Conservation (phyloP, 805 yeast genomes). For the Dipodascopsis uninucleata region DNA sequence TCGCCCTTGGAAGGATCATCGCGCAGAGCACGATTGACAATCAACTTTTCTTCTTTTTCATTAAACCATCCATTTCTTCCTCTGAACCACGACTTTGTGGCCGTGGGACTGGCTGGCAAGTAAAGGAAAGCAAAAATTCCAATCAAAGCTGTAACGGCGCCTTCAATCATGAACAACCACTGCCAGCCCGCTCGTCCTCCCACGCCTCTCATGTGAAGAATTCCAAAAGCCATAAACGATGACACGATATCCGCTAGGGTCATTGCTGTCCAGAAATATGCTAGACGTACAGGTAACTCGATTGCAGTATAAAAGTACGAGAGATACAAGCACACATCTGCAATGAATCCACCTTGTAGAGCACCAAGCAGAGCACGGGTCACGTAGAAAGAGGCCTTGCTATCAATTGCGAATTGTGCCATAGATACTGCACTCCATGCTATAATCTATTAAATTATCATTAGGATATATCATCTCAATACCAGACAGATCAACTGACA, state of each 20-base stretch:
- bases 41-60: conserved; percentile 52
- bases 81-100: conserved; percentile 49
- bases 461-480: too few relatives aligned
- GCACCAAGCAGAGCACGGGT: conserved; percentile 53
- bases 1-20: conserved; percentile 68
- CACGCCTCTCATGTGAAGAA: conserved; percentile 47
- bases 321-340: conserved; percentile 55
- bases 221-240: conserved; percentile 47
- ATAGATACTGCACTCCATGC: conserved; percentile 54
- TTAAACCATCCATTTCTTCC: conserved; percentile 51
- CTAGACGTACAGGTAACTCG: conserved; percentile 52
- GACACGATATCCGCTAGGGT: conserved; percentile 44
- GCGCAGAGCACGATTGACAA: conserved; percentile 54
- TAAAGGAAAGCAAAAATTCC: conserved; percentile 47
- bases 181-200: conserved; percentile 51
- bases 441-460: too few relatives aligned
- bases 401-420: conserved; percentile 44
- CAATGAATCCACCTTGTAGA: conserved; percentile 60
- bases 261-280: conserved; percentile 53
- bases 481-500: too few relatives aligned
- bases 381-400: conserved; percentile 43
- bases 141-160: conserved; percentile 51
- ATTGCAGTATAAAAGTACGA: conserved; percentile 55
- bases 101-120: conserved; percentile 55
- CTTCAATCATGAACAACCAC: conserved; percentile 61